A percentile compares a stretch with the other conserved stretches of the same genome.
Conservation (phyloP, 805 yeast genomes). For the Zygotorulaspora danielsina region DNA sequence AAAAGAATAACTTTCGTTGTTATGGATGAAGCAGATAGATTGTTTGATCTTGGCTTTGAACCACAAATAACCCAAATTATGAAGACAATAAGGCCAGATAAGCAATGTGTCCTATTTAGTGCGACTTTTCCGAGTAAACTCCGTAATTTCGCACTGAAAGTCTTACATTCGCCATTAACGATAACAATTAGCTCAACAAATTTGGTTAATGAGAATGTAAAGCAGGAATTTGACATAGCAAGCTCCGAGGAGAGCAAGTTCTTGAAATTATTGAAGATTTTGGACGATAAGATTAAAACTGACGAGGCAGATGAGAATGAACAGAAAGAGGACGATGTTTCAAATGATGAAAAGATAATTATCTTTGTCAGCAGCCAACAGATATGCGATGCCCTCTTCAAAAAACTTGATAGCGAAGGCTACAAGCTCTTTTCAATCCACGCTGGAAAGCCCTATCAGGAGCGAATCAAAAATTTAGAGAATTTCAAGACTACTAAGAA, state of each 20-base stretch:
- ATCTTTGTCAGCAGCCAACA: constrained; percentile 87
- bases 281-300: constrained; percentile 41
- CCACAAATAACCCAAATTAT: constrained; percentile 87
- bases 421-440: constrained; percentile 68
- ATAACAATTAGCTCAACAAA: constrained; percentile 77
- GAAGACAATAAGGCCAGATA: constrained; percentile 72
- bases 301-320: constrained; percentile 19
- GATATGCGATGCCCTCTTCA: constrained; percentile 69
- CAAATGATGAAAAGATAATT: constrained; percentile 49
- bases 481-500: constrained; percentile 63
- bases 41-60: constrained; percentile 96
- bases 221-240: constrained; percentile 64
- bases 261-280: constrained; percentile 45
- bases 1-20: constrained; percentile 74
- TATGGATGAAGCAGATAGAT: constrained; percentile 91
- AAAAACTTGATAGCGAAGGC: constrained; percentile 43
- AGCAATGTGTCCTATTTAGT: constrained; percentile 85
- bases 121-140: constrained; percentile 88
- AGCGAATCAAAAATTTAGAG: constrained; percentile 67
- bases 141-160: constrained; percentile 66
- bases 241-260: constrained; percentile 53
- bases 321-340: constrained; percentile 32
- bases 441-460: constrained; percentile 88
- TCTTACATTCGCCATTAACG: constrained; percentile 62
- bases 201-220: constrained; percentile 74